A percentile compares a stretch with the other conserved stretches of the same genome.
These are phyloP conservation scores for Pseudocohnilembus persalinus DNA, from an alignment of 169 alveolate genomes.

Conservation along the genomic window DNA sequence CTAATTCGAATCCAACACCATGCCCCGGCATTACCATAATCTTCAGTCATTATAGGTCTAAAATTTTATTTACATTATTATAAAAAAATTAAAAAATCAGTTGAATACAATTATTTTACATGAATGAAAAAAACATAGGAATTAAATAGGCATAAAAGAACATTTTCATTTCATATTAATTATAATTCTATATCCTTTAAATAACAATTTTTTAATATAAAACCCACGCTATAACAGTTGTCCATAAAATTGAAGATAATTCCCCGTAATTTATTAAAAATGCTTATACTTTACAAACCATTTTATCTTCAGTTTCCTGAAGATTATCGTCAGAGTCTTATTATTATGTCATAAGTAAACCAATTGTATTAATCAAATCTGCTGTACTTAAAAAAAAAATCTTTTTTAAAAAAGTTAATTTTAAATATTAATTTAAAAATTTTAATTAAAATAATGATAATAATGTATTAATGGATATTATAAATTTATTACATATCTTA, in stretches of 20 bases:
- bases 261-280: slow-evolving; percentile 22
- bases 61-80: neutral
- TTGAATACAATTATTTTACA: slow-evolving; percentile 1
- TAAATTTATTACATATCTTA: slow-evolving; percentile 1
- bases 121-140: slow-evolving; percentile 6
- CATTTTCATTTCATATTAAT: slow-evolving; percentile 3
- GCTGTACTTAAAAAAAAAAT: slow-evolving; percentile 18
- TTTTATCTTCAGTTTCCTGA: neutral
- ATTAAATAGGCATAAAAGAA: neutral
- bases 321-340: neutral
- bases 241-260: slow-evolving; percentile 25
- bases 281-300: slow-evolving; percentile 16
- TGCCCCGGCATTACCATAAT: slow-evolving; percentile 15
- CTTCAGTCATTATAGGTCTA: slow-evolving; percentile 6
- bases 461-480: too few species aligned
- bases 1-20: slow-evolving; percentile 25
- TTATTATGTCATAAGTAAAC: neutral
- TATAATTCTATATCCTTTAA: neutral
- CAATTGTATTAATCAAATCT: slow-evolving; percentile 5
- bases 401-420: neutral
- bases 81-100: neutral
- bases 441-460: too few species aligned
- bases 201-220: neutral
- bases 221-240: slow-evolving; percentile 13
- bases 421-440: too few species aligned